These are phyloP conservation scores for Volvox reticuliferus DNA, from an alignment of 139 green algal genomes.

Conservation along the genomic window DNA sequence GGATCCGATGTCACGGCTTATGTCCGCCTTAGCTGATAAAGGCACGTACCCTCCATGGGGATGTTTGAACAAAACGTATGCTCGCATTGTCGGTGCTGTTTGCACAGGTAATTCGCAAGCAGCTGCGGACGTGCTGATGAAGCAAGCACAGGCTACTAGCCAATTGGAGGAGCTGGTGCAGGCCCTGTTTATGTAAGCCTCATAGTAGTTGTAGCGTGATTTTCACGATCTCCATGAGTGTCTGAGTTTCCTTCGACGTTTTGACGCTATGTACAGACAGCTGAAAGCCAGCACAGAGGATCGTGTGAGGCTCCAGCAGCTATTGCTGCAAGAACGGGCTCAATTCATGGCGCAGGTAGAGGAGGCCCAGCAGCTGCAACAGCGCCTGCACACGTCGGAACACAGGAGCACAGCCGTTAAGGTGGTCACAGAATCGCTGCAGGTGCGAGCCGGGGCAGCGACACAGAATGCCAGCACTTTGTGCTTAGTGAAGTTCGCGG, in stretches of 20 bases:
- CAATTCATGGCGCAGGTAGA: conserved; percentile 36
- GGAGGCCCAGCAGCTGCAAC: conserved; percentile 34
- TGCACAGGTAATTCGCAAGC: conserved; percentile 46
- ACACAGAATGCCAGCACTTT: neutral
- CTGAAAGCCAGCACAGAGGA: conserved; percentile 37
- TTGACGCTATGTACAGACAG: conserved; percentile 19
- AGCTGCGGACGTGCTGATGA: conserved; percentile 54
- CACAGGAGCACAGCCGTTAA: conserved; percentile 44
- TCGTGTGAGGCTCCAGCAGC: conserved; percentile 20
- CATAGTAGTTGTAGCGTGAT: too few relatives aligned
- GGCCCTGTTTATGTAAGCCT: conserved; percentile 32
- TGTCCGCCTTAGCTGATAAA: too few relatives aligned
- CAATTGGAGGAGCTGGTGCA: conserved; percentile 48
- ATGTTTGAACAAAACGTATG: too few relatives aligned
- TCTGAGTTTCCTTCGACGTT: too few relatives aligned
- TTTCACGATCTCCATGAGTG: too few relatives aligned
- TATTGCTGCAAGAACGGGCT: conserved; percentile 47
- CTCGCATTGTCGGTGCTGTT: too few relatives aligned
- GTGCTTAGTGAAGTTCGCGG: too few relatives aligned
- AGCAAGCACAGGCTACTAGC: conserved; percentile 32
- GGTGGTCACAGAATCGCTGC: conserved; percentile 51
- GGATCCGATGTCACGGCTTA: too few relatives aligned
- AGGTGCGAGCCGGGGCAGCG: conserved; percentile 34
- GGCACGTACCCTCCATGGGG: too few relatives aligned
- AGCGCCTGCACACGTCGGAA: conserved; percentile 41